Evolutionary conservation across 768 basidiomycete species (phyloP).

Genomic region (Scleroderma citrinum): DNA sequence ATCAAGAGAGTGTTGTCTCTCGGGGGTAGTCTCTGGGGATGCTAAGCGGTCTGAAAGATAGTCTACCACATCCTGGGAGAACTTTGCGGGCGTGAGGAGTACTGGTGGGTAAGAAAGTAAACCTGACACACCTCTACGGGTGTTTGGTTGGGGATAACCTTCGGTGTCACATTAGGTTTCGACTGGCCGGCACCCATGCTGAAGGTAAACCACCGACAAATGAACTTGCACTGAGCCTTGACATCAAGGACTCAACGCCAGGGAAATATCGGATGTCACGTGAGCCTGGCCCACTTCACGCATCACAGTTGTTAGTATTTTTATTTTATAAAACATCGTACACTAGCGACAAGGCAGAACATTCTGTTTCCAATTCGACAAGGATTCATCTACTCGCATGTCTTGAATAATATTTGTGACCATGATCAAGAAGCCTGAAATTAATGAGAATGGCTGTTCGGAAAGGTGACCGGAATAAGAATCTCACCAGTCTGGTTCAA

Average conservation of each 20-base stretch:
- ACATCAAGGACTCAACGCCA: neutral
- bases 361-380: too few relatives aligned
- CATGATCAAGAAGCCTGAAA: slow-evolving; percentile 43
- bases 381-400: slow-evolving; percentile 2
- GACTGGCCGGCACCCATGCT: slow-evolving; percentile 69
- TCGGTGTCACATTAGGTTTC: slow-evolving; percentile 47
- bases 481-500: slow-evolving; percentile 87
- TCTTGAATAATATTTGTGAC: slow-evolving; percentile 41
- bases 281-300: neutral
- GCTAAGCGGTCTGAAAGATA: slow-evolving; percentile 63
- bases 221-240: neutral
- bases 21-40: slow-evolving; percentile 52
- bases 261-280: neutral
- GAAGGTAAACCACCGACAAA: neutral
- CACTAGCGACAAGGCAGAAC: too few relatives aligned
- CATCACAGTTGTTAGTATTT: too few relatives aligned
- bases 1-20: slow-evolving; percentile 72
- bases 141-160: slow-evolving; percentile 50
- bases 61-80: slow-evolving; percentile 79
- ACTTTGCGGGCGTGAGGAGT: slow-evolving; percentile 38
- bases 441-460: slow-evolving; percentile 2
- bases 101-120: neutral
- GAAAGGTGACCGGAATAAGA: neutral
- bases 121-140: slow-evolving; percentile 43
- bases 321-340: too few relatives aligned